Base-by-base conservation (phyloP, 768 basidiomycete genomes). In the Coprinopsis strossmayeri region DNA sequence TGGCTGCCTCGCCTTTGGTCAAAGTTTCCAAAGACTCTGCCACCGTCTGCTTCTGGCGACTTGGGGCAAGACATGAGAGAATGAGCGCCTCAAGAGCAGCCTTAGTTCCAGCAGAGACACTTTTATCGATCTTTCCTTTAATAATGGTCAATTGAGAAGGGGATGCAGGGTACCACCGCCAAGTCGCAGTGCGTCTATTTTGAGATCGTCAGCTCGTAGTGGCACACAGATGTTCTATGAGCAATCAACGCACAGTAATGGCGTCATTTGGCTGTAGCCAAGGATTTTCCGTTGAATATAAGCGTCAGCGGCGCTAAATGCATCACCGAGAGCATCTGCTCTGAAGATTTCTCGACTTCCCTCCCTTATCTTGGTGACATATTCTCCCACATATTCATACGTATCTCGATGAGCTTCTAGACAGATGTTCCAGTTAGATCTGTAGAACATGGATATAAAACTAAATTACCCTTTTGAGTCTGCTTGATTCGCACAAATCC, bases 401-500 rank as follows among this genome's bases (percentile, higher is more conserved):
- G 30, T 7, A 32, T 32, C 30, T 7, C 30, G n/a, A n/a, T n/a
- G n/a, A n/a, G n/a, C n/a, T n/a, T n/a, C n/a, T n/a, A n/a, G n/a
- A n/a, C n/a, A n/a, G n/a, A n/a, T n/a, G n/a, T n/a, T n/a, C n/a
- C n/a, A n/a, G n/a, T n/a, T n/a, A n/a, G n/a, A n/a, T n/a, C n/a
- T n/a, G n/a, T n/a, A n/a, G n/a, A n/a, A n/a, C n/a, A n/a, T n/a
- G n/a, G n/a, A n/a, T n/a, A n/a, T n/a, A n/a, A n/a, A n/a, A n/a
- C n/a, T n/a, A n/a, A n/a, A 11, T 18, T 18, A 71, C 73, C 65
- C 58, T 66, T 63, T 45, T 65, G 61, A 45, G 59, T 69, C 42
- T 65, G 74, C 49, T 81, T 77, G 12, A 92, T 69, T 34, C 81
- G 79, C 43, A 92, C 68, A 56, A 76, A 72, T 1, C 90, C 89